These are phyloP conservation scores for Annulohypoxylon bovei DNA, from an alignment of 495 filamentous ascomycete genomes.

Conservation along the genomic window DNA sequence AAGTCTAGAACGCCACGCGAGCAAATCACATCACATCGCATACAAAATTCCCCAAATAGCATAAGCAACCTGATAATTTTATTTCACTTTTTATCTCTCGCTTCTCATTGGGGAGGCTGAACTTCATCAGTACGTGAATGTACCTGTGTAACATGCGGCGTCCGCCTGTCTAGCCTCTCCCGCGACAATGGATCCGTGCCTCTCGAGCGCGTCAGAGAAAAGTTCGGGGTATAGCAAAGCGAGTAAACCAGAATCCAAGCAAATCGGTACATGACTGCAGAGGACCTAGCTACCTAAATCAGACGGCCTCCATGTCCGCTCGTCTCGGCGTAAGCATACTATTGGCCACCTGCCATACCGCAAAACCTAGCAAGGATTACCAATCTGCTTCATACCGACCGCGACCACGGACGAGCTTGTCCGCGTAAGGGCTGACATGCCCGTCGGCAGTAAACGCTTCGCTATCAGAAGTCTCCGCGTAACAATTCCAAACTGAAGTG, in stretches of 20 bases:
- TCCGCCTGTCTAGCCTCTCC: not conserved
- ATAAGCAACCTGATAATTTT: constrained; percentile 36
- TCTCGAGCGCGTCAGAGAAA: not conserved
- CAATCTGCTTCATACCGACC: constrained; percentile 17
- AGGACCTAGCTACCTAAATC: constrained; percentile 9
- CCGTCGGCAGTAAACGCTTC: constrained; percentile 4
- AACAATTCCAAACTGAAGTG: constrained; percentile 33
- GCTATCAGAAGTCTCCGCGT: constrained; percentile 12
- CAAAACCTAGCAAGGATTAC: constrained; percentile 1
- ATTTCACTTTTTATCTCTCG: constrained; percentile 27
- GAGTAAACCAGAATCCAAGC: constrained; percentile 18
- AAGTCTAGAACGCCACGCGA: not conserved
- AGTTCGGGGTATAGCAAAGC: constrained; percentile 8
- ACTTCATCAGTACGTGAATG: not conserved
- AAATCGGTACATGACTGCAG: constrained; percentile 17
- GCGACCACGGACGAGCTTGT: constrained; percentile 1
- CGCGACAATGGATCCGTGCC: constrained; percentile 6
- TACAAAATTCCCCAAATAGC: not conserved
- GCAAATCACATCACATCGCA: constrained; percentile 1
- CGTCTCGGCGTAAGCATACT: constrained; percentile 15
- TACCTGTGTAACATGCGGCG: constrained; percentile 15
- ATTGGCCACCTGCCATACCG: constrained; percentile 4
- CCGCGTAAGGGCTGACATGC: not conserved
- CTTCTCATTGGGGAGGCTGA: constrained; percentile 21
- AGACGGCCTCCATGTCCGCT: constrained; percentile 9